These are phyloP conservation scores for Leccinum fuscescens DNA, from an alignment of 1,284 basidiomycete genomes.

Conservation along the genomic window DNA sequence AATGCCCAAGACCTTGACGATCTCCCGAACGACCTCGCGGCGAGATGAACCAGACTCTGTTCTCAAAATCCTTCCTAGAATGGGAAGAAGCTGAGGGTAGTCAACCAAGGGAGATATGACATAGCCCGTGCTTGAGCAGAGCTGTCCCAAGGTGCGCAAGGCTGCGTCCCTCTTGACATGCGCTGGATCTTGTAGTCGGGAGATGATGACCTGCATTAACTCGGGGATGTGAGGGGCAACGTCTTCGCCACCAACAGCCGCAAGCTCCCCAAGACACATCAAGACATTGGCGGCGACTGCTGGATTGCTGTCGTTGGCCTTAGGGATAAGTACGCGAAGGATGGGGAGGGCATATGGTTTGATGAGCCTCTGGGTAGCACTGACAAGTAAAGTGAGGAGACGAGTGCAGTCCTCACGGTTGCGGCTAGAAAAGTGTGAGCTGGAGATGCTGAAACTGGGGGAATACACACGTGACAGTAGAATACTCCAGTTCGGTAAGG, in stretches of 20 bases:
- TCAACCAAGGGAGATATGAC: slow-evolving; percentile 91
- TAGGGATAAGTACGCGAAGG: slow-evolving; percentile 86
- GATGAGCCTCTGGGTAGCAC: slow-evolving; percentile 90
- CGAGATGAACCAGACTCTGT: slow-evolving; percentile 83
- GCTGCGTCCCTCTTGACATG: slow-evolving; percentile 91
- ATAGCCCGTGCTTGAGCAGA: slow-evolving; percentile 94
- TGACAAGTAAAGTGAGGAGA: slow-evolving; percentile 83
- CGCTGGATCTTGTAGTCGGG: slow-evolving; percentile 85
- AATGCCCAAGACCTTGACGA: slow-evolving; percentile 92
- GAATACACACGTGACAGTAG: slow-evolving; percentile 74
- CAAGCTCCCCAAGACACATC: slow-evolving; percentile 92
- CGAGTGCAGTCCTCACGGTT: slow-evolving; percentile 93
- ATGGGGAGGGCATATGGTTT: slow-evolving; percentile 98
- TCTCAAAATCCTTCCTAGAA: slow-evolving; percentile 84
- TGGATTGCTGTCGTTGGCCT: slow-evolving; percentile 83
- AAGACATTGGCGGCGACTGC: slow-evolving; percentile 92
- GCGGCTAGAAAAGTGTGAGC: slow-evolving; percentile 43
- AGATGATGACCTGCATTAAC: slow-evolving; percentile 88
- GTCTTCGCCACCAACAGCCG: slow-evolving; percentile 93
- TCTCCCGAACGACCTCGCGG: slow-evolving; percentile 89
- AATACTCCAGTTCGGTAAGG: slow-evolving; percentile 96
- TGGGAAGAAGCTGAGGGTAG: slow-evolving; percentile 86
- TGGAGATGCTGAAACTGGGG: neutral
- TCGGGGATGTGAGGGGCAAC: slow-evolving; percentile 80
- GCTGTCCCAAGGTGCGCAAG: slow-evolving; percentile 89